These are phyloP conservation scores for Phlebiopsis flavidoalba DNA, from an alignment of 768 basidiomycete species.

Conservation along the genomic window DNA sequence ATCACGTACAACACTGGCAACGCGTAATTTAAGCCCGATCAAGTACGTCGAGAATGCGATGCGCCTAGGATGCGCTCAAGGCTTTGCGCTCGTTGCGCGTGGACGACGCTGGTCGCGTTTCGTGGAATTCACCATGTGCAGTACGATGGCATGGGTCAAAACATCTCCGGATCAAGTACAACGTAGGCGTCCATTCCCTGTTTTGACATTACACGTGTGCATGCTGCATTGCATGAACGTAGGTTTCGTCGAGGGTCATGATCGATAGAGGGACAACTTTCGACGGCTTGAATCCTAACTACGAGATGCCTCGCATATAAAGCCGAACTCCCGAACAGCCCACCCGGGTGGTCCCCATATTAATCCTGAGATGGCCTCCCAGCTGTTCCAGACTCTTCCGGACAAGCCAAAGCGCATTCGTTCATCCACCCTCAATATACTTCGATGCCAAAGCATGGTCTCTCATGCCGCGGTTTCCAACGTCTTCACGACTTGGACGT, in stretches of 20 bases:
- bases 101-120: constrained; percentile 50
- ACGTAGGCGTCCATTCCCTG: constrained; percentile 28
- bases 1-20: constrained; percentile 47
- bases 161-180: constrained; percentile 45
- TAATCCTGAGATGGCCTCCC: no score
- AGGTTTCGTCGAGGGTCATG: constrained; percentile 59
- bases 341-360: no score
- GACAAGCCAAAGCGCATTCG: no score
- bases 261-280: constrained; percentile 55
- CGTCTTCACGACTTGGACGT: background rate
- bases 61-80: constrained; percentile 34
- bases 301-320: constrained; percentile 37
- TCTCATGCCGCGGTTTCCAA: no score
- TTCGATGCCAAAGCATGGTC: background rate
- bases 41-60: constrained; percentile 40
- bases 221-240: background rate
- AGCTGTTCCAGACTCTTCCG: no score
- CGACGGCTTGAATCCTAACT: constrained; percentile 46
- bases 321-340: background rate
- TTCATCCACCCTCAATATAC: no score
- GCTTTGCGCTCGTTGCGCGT: constrained; percentile 33
- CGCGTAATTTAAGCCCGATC: constrained; percentile 49
- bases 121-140: constrained; percentile 51
- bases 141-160: no score
- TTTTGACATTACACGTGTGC: no score